These are phyloP conservation scores for Gossypium sturtianum DNA, from an alignment of 345 rosid genomes.

Conservation along the genomic window DNA sequence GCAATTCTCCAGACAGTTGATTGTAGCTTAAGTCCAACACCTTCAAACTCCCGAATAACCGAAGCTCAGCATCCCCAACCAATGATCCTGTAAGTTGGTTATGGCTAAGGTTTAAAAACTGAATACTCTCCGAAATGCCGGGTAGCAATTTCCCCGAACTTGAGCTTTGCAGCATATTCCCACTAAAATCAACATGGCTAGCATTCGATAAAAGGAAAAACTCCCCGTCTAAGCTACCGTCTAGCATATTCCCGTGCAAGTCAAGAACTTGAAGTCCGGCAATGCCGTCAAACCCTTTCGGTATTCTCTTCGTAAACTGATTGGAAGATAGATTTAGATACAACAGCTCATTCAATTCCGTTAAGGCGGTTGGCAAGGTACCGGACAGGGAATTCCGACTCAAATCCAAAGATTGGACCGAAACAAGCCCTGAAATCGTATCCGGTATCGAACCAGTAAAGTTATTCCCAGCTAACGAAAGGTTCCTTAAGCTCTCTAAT, in stretches of 20 bases:
- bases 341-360: conserved; percentile 50
- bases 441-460: conserved; percentile 79
- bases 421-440: conserved; percentile 54
- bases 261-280: conserved; percentile 72
- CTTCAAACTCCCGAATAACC: conserved; percentile 61
- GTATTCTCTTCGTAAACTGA: conserved; percentile 53
- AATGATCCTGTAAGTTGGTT: conserved; percentile 84
- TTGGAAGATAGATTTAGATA: conserved; percentile 75
- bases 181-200: conserved; percentile 75
- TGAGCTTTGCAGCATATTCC: conserved; percentile 57
- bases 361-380: conserved; percentile 51
- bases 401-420: conserved; percentile 77
- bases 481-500: conserved; percentile 57
- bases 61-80: conserved; percentile 53
- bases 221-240: conserved; percentile 68
- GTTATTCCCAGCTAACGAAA: conserved; percentile 82
- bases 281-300: conserved; percentile 67
- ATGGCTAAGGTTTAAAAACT: conserved; percentile 71
- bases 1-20: conserved; percentile 85
- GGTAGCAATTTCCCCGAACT: conserved; percentile 64
- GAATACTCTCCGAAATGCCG: conserved; percentile 71
- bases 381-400: conserved; percentile 85
- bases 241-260: conserved; percentile 70
- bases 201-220: conserved; percentile 81
- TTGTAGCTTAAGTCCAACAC: conserved; percentile 93